Evolutionary conservation across 257 asterid genomes (phyloP).

Genomic region (Agastache rugosa): DNA sequence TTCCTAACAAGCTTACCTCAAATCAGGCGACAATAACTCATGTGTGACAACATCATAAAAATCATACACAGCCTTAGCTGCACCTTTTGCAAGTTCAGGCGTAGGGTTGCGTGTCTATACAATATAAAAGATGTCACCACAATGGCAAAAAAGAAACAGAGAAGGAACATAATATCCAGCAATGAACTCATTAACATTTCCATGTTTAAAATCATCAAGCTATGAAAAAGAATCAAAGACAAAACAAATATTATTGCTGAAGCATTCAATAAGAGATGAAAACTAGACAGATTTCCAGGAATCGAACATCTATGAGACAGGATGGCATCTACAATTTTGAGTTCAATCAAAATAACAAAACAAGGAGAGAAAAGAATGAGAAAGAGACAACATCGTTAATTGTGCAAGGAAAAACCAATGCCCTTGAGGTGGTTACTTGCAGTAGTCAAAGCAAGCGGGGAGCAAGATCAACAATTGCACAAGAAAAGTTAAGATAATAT

Average conservation of each 20-base stretch:
- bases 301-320: slow-evolving; percentile 2
- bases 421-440: background rate
- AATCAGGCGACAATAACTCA: slow-evolving; percentile 79
- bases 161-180: slow-evolving; percentile 8
- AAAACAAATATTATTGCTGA: background rate
- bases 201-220: slow-evolving; percentile 28
- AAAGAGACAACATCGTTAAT: background rate
- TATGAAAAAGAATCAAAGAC: slow-evolving; percentile 22
- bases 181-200: slow-evolving; percentile 23
- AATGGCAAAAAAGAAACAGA: slow-evolving; percentile 30
- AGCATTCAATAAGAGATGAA: slow-evolving; percentile 27
- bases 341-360: background rate
- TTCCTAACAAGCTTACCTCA: slow-evolving; percentile 61
- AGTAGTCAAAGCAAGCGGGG: background rate
- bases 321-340: background rate
- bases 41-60: slow-evolving; percentile 93
- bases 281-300: slow-evolving; percentile 29
- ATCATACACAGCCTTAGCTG: slow-evolving; percentile 86
- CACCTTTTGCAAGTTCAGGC: slow-evolving; percentile 92
- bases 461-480: slow-evolving; percentile 1
- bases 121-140: slow-evolving; percentile 35
- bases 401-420: background rate
- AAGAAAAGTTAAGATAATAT: background rate
- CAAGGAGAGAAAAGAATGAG: background rate
- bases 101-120: slow-evolving; percentile 75